These are phyloP conservation scores for Aquilaria yunnanensis DNA, from an alignment of 345 rosid genomes.

Conservation along the genomic window DNA sequence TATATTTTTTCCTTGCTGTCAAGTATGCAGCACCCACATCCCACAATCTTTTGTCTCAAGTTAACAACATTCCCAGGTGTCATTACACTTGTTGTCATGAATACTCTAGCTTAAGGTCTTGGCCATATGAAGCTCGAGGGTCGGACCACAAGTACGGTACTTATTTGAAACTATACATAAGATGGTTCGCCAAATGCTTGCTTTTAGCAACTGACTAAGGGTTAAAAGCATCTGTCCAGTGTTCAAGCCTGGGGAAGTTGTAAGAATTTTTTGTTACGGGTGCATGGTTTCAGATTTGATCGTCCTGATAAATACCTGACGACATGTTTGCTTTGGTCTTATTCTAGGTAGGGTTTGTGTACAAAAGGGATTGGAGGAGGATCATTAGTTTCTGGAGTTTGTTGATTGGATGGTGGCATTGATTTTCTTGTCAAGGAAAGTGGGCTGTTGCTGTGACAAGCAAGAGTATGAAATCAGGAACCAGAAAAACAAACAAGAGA, in stretches of 20 bases:
- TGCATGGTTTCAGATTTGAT: slow-evolving; percentile 5
- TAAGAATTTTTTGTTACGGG: too few relatives aligned
- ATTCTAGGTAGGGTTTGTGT: neutral
- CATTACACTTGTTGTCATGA: too few relatives aligned
- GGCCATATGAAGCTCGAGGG: too few relatives aligned
- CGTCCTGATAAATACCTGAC: neutral
- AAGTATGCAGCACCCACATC: too few relatives aligned
- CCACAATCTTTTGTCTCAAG: neutral
- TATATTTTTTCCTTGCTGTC: too few relatives aligned
- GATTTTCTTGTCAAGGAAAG: neutral
- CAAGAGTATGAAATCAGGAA: neutral
- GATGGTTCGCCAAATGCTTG: too few relatives aligned
- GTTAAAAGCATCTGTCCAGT: too few relatives aligned
- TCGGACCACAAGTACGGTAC: too few relatives aligned
- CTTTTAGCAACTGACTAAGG: too few relatives aligned
- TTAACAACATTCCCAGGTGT: neutral
- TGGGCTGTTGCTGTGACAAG: slow-evolving; percentile 5
- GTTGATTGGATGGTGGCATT: slow-evolving; percentile 9
- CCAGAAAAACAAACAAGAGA: slow-evolving; percentile 7
- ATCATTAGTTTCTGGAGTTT: neutral
- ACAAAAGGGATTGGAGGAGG: neutral
- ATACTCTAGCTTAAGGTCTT: too few relatives aligned
- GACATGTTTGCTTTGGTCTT: neutral
- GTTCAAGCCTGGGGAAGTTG: too few relatives aligned
- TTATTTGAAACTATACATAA: too few relatives aligned